Conservation (phyloP, 2,329 filamentous ascomycete genomes). For the Alternaria brassicicola region DNA sequence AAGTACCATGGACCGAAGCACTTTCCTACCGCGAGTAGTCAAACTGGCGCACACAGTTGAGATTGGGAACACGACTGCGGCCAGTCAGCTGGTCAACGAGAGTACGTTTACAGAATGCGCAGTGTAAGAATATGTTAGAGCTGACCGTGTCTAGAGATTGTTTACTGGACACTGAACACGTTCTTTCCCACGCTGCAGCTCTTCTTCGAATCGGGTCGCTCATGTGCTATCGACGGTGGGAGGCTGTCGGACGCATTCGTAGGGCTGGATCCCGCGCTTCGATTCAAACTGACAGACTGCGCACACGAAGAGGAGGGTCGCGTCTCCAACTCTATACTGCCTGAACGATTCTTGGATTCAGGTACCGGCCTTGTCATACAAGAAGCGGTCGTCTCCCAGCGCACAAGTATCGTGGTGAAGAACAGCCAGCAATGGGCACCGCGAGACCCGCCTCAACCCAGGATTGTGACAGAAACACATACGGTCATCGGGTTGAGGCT, state of each 20-base stretch:
- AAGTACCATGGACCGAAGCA: constrained; percentile 3
- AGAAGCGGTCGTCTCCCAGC: constrained; percentile 25
- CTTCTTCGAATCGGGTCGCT: constrained; percentile 39
- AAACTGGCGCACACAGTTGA: constrained; percentile 9
- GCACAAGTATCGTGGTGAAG: constrained; percentile 29
- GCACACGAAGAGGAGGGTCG: constrained; percentile 36
- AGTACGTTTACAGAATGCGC: constrained; percentile 13
- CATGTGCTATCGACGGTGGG: constrained; percentile 32
- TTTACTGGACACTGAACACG: constrained; percentile 36
- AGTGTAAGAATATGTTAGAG: background rate
- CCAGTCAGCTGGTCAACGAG: constrained; percentile 25
- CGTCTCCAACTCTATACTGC: constrained; percentile 21
- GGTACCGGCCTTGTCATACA: constrained; percentile 25
- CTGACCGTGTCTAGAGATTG: constrained; percentile 24
- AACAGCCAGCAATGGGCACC: background rate
- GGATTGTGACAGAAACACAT: constrained; percentile 27
- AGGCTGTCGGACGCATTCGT: constrained; percentile 20
- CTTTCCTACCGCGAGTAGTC: background rate
- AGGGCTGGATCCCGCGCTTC: constrained; percentile 34
- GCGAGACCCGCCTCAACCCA: background rate
- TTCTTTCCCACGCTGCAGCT: constrained; percentile 40
- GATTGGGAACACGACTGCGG: constrained; percentile 16
- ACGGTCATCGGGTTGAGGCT: constrained; percentile 34
- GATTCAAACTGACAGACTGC: constrained; percentile 37
- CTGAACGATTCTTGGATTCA: constrained; percentile 17